phyloP scores from a whole-genome alignment of 768 basidiomycete genomes.

The Auricularia heimuer region DNA sequence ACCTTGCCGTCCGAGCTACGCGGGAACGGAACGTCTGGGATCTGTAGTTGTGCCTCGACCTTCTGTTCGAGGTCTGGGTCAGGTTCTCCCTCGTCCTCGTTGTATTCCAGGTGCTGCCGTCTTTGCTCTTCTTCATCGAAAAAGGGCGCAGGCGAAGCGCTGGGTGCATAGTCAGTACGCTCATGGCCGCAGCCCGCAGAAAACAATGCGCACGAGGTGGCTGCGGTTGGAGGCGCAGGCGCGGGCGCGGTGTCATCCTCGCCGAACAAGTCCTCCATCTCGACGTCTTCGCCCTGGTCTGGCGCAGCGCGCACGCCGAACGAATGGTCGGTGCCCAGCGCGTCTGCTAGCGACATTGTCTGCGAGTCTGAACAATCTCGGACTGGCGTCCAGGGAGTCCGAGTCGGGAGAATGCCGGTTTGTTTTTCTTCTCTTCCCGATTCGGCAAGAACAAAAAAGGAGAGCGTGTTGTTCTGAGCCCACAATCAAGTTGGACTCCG shows the following conservation, averaged over 20 bases:
- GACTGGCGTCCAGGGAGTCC: neutral
- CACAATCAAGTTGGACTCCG: no score
- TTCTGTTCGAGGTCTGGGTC: constrained; percentile 45
- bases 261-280: constrained; percentile 17
- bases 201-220: neutral
- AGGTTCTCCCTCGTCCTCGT: constrained; percentile 61
- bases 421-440: no score
- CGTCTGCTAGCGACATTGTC: constrained; percentile 11
- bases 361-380: neutral
- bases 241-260: constrained; percentile 9
- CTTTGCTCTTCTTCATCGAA: constrained; percentile 41
- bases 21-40: constrained; percentile 83
- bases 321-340: constrained; percentile 9
- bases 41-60: constrained; percentile 58
- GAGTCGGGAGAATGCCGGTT: no score
- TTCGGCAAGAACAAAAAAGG: no score
- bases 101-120: constrained; percentile 69
- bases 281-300: neutral
- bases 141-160: constrained; percentile 4
- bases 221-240: neutral
- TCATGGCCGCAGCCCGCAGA: neutral
- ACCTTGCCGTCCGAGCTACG: constrained; percentile 76
- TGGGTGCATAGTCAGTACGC: neutral
- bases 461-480: no score
- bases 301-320: constrained; percentile 9